phyloP scores from a whole-genome alignment of 1,139 yeast genomes.

The Kluyveromyces sp. region DNA sequence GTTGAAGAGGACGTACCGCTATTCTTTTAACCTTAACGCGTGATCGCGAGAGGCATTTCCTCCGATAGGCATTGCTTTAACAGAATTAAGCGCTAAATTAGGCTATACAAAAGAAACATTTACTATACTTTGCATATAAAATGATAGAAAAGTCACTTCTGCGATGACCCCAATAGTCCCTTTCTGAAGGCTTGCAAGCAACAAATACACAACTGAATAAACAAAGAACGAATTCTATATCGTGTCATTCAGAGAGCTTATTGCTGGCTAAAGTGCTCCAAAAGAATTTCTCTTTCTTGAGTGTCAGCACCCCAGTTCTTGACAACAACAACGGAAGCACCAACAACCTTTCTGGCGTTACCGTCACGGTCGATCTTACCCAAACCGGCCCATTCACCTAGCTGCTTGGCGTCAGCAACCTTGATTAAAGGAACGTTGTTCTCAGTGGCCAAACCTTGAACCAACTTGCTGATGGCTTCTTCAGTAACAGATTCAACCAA shows the following conservation, averaged over 20 bases:
- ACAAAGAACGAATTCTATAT: neutral
- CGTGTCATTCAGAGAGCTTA: conserved; percentile 12
- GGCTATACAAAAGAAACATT: neutral
- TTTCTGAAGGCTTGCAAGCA: neutral
- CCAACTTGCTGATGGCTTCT: conserved; percentile 92
- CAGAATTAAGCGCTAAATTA: neutral
- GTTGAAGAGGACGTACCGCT: conserved; percentile 27
- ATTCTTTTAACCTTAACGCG: conserved; percentile 21
- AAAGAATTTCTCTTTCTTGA: conserved; percentile 93
- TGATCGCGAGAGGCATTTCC: no score
- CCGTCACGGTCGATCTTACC: conserved; percentile 99
- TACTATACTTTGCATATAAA: neutral
- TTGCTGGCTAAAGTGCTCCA: conserved; percentile 94
- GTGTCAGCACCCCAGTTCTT: conserved; percentile 99
- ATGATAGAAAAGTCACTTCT: neutral
- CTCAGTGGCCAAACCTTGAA: conserved; percentile 98
- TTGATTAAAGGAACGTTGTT: conserved; percentile 96
- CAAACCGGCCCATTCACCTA: conserved; percentile 99
- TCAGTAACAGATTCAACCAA: conserved; percentile 98
- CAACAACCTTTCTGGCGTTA: conserved; percentile 99
- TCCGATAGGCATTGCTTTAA: neutral
- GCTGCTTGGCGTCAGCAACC: conserved; percentile 98
- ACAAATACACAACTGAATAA: neutral
- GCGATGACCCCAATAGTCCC: neutral
- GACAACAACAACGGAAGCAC: conserved; percentile 99